These are phyloP conservation scores for Rhodosporidiobolus sp. DNA, from an alignment of 768 basidiomycete species.

Conservation along the genomic window DNA sequence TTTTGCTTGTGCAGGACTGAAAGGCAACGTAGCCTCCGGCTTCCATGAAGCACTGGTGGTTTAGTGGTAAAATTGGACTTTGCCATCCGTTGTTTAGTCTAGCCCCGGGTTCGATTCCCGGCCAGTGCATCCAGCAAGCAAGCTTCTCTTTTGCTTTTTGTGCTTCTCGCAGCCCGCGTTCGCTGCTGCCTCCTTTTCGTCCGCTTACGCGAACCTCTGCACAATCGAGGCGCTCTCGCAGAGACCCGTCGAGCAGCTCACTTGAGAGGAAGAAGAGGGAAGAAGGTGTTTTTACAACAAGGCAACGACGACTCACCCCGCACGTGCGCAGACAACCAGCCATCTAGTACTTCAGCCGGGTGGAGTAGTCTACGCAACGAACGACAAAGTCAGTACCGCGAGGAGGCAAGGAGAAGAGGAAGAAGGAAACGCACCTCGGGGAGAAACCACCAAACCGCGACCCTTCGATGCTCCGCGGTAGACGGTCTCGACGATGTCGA, in stretches of 20 bases:
- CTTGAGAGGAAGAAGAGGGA: neutral
- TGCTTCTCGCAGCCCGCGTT: neutral
- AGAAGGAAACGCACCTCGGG: constrained; percentile 25
- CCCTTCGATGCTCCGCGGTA: constrained; percentile 97
- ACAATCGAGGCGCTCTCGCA: neutral
- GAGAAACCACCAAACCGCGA: constrained; percentile 76
- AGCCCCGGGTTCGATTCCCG: neutral
- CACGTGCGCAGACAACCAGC: too few species aligned
- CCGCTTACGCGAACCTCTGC: too few species aligned
- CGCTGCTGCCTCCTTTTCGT: too few species aligned
- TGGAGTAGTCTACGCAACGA: constrained; percentile 65
- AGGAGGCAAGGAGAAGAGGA: constrained; percentile 2
- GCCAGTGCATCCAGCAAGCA: neutral
- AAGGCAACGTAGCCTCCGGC: neutral
- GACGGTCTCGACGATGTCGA: constrained; percentile 97
- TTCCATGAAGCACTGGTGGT: neutral
- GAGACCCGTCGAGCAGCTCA: neutral
- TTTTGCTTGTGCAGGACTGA: too few species aligned
- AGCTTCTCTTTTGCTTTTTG: neutral
- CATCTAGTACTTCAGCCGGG: constrained; percentile 66
- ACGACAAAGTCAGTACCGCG: constrained; percentile 7
- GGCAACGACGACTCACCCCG: neutral
- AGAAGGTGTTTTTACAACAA: neutral
- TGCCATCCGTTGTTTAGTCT: neutral
- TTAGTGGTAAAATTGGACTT: constrained; percentile 3